phyloP scores from a whole-genome alignment of 2,329 filamentous ascomycete genomes.

The Sporothrix brasiliensis region DNA sequence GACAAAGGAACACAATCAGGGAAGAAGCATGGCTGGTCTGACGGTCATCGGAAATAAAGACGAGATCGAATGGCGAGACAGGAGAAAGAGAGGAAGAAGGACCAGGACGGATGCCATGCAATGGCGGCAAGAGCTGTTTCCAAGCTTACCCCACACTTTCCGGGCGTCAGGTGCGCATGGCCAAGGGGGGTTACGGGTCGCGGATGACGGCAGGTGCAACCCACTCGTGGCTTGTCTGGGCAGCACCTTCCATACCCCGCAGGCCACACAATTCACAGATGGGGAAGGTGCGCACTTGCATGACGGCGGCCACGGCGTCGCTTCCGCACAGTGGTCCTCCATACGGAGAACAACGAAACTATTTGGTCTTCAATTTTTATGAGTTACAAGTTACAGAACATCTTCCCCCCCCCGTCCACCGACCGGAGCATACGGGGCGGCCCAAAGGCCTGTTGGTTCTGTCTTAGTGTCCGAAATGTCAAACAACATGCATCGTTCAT shows the following conservation, averaged over 20 bases:
- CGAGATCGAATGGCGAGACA: conserved; percentile 7
- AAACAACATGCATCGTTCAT: not conserved
- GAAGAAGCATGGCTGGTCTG: not conserved
- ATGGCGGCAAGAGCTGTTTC: conserved; percentile 25
- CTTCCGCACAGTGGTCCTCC: not conserved
- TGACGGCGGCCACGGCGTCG: not conserved
- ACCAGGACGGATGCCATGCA: not conserved
- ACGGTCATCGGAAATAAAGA: not conserved
- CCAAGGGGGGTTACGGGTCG: conserved; percentile 10
- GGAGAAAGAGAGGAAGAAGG: not conserved
- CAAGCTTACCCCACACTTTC: conserved; percentile 33
- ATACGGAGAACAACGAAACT: not conserved
- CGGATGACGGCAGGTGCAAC: conserved; percentile 31
- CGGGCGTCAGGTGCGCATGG: conserved; percentile 26
- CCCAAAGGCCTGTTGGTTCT: not conserved
- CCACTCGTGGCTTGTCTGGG: conserved; percentile 23
- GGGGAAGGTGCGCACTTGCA: conserved; percentile 27
- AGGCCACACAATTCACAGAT: conserved; percentile 12
- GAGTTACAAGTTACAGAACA: not conserved
- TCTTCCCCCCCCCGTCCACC: too few species aligned
- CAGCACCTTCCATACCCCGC: conserved; percentile 25
- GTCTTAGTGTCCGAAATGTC: not conserved
- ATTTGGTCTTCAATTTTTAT: not conserved
- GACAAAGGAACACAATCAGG: conserved; percentile 11
- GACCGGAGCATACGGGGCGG: not conserved